Evolutionary conservation across 331 rosid genomes (phyloP).

Genomic region (Rhamnella rubrinervis): DNA sequence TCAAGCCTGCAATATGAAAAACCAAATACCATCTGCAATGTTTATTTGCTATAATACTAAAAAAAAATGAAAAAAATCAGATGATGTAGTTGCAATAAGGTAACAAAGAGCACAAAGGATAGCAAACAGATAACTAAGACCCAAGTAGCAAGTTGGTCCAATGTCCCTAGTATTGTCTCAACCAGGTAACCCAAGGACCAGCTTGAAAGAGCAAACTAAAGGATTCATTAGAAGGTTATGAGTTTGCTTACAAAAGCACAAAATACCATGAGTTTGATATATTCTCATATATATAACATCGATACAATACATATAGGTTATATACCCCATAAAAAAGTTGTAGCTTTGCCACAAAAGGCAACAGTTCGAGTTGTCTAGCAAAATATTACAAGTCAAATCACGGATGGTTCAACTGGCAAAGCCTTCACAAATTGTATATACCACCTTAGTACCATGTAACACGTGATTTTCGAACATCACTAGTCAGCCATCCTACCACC

Average conservation of each 20-base stretch:
- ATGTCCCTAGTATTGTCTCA: too few species aligned
- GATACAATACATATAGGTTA: conserved; percentile 7
- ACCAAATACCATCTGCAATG: too few species aligned
- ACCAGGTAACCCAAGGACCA: too few species aligned
- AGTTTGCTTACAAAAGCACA: background rate
- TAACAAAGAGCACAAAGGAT: too few species aligned
- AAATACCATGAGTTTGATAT: background rate
- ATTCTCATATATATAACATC: conserved; percentile 1
- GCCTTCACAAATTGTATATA: conserved; percentile 22
- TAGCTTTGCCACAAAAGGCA: conserved; percentile 17
- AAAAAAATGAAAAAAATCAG: too few species aligned
- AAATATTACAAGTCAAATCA: conserved; percentile 2
- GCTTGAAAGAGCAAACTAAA: too few species aligned
- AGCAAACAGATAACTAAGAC: too few species aligned
- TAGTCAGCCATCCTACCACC: conserved; percentile 57
- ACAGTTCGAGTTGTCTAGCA: conserved; percentile 19
- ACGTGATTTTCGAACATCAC: background rate
- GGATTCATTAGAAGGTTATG: too few species aligned
- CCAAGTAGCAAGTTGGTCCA: too few species aligned
- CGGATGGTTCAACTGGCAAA: background rate
- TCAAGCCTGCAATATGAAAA: too few species aligned
- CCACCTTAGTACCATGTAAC: background rate
- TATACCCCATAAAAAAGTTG: conserved; percentile 5
- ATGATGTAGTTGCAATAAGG: too few species aligned
- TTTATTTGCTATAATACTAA: too few species aligned